phyloP scores from a whole-genome alignment of 331 rosid species.

The Acacia concinna region DNA sequence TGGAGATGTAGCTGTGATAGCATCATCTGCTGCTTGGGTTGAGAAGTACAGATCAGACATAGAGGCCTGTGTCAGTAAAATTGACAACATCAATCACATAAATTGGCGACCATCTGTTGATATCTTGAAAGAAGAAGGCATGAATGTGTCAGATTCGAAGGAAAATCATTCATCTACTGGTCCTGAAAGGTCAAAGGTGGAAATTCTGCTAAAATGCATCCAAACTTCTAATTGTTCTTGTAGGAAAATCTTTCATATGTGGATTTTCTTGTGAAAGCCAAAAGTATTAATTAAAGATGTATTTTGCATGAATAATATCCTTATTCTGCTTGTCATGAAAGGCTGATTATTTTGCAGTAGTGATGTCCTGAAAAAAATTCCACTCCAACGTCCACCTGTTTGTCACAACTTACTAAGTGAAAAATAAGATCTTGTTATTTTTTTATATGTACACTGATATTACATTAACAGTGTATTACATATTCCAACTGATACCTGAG shows the following conservation, averaged over 20 bases:
- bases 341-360: slow-evolving; percentile 2
- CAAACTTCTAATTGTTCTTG: slow-evolving; percentile 5
- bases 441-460: slow-evolving; percentile 3
- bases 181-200: slow-evolving; percentile 77
- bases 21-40: slow-evolving; percentile 98
- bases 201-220: slow-evolving; percentile 6
- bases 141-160: slow-evolving; percentile 54
- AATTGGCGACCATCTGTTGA: slow-evolving; percentile 86
- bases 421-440: background rate
- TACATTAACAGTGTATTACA: background rate
- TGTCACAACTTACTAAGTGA: background rate
- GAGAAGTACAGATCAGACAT: slow-evolving; percentile 82
- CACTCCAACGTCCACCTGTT: background rate
- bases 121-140: slow-evolving; percentile 86
- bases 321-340: slow-evolving; percentile 10
- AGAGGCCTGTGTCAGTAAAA: slow-evolving; percentile 53
- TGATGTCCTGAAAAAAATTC: background rate
- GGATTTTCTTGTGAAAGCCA: background rate
- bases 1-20: slow-evolving; percentile 91
- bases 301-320: background rate
- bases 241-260: background rate
- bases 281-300: slow-evolving; percentile 8
- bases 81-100: slow-evolving; percentile 59
- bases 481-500: background rate
- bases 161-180: slow-evolving; percentile 52